A percentile compares a stretch with the other conserved stretches of the same genome.
Conservation (phyloP, 2,329 filamentous ascomycete genomes). For the Pseudocercospora eumusae region DNA sequence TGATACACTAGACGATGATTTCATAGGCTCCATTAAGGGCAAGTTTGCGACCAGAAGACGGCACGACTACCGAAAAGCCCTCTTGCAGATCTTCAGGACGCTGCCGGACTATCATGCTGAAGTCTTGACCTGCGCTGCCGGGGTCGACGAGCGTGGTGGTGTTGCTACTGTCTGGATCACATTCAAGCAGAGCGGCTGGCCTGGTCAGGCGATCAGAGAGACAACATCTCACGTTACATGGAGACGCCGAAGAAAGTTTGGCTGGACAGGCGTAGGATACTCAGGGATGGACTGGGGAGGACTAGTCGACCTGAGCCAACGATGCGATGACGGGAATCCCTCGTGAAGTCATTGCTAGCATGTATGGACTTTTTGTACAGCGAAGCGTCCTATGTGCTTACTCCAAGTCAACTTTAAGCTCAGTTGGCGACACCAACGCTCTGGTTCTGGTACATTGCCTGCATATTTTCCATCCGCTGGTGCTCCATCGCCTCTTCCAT, state of each 20-base stretch:
- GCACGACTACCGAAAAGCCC: neutral
- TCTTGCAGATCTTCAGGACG: neutral
- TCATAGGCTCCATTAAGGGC: neutral
- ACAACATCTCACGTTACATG: neutral
- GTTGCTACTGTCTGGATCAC: neutral
- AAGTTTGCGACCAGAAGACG: neutral
- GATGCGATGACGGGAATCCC: too few relatives aligned
- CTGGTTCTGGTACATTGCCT: constrained; percentile 35
- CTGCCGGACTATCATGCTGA: neutral
- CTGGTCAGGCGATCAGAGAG: constrained; percentile 2
- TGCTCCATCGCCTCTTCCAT: constrained; percentile 33
- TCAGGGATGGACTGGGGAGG: neutral
- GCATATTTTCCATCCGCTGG: constrained; percentile 36
- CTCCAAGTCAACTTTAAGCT: neutral
- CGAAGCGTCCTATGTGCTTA: neutral
- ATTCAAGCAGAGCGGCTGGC: neutral
- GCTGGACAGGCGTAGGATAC: neutral
- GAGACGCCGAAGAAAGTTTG: neutral
- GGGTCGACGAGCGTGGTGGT: neutral
- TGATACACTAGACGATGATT: neutral
- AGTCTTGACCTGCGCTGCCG: neutral
- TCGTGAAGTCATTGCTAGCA: too few relatives aligned
- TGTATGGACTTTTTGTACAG: too few relatives aligned
- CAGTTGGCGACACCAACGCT: constrained; percentile 30
- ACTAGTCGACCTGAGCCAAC: neutral